phyloP scores from a whole-genome alignment of 805 yeast genomes.

The Saturnispora dispora region DNA sequence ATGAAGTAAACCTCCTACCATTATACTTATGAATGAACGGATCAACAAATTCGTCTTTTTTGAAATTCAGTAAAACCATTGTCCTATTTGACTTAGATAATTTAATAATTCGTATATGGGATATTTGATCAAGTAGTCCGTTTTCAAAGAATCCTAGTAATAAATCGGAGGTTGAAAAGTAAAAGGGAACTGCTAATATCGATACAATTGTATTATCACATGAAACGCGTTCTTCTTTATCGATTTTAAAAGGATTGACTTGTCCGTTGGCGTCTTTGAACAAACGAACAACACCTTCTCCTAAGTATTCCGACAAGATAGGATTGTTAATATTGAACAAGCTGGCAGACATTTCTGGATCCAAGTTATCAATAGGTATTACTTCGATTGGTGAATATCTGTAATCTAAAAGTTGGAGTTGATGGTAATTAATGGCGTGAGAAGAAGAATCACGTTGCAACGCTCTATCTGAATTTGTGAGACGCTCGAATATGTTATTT shows the following conservation, averaged over 20 bases:
- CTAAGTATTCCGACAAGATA: conserved; percentile 53
- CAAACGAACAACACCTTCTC: conserved; percentile 65
- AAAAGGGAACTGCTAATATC: conserved; percentile 79
- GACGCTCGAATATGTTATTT: background rate
- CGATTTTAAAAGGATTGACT: conserved; percentile 13
- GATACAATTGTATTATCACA: conserved; percentile 65
- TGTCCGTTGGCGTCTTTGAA: conserved; percentile 43
- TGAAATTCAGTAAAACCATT: conserved; percentile 71
- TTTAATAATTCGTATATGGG: conserved; percentile 66
- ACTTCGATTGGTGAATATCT: conserved; percentile 29
- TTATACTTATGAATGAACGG: conserved; percentile 57
- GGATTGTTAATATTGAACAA: conserved; percentile 28
- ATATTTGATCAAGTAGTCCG: conserved; percentile 39
- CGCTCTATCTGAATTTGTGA: background rate
- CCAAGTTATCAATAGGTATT: conserved; percentile 20
- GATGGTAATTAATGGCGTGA: background rate
- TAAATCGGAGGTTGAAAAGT: conserved; percentile 77
- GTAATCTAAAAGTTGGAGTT: conserved; percentile 20
- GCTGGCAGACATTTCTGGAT: background rate
- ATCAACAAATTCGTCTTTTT: conserved; percentile 44
- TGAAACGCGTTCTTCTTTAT: conserved; percentile 11
- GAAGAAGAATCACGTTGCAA: background rate
- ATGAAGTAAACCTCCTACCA: conserved; percentile 69
- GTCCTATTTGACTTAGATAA: conserved; percentile 60
- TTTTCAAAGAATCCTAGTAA: conserved; percentile 69